Base-by-base conservation (phyloP, 1,139 yeast genomes). In the Citeromyces siamensis region DNA sequence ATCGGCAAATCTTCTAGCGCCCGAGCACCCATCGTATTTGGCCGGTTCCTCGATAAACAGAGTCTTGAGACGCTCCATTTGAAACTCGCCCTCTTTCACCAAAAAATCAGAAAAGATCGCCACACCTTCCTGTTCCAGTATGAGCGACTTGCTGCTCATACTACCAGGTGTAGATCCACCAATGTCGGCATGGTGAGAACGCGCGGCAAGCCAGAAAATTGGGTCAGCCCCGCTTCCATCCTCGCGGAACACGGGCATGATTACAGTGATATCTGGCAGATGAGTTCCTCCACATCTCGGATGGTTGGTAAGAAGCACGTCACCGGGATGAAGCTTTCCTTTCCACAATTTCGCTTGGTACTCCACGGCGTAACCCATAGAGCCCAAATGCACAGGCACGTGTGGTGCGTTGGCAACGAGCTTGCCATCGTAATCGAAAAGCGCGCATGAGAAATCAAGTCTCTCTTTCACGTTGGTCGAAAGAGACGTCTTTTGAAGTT, bases 191-290 rank as follows among this genome's bases (percentile, higher is more conserved):
- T 75, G 82, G 48, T 75, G 83, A 7, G 81, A 83, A 34, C 83
- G 58, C 3, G 80, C 64, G 1, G 83, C 83, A 21, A 71, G 75
- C 57, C 71, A 73, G 44, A 76, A 75, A 32, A 70, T 66, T 31
- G 75, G 66, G 20, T 54, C 54, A 6, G 59, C 60, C 6, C 12
- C 31, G 8, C 17, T 26, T 33, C 55, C 53, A 2, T 34, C 34
- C 22, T 52, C 50, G 34, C 68, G 59, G 41, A 67, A 66, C 1
- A 72, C 77, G 2, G 80, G 80, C 7, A 86, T 77, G 10, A 82
- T 78, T 4, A 85, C 85, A 0, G 93, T 81, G 36, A 81, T 76
- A 48, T 81, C 90, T 2, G 94, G 80, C 39, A 73, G 60, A 55
- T 73, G 80, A 0, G 77, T 68, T 3, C 80, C 80, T 29, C 79